phyloP scores from a whole-genome alignment of 1,139 yeast genomes.

The Yamadazyma dendronema region DNA sequence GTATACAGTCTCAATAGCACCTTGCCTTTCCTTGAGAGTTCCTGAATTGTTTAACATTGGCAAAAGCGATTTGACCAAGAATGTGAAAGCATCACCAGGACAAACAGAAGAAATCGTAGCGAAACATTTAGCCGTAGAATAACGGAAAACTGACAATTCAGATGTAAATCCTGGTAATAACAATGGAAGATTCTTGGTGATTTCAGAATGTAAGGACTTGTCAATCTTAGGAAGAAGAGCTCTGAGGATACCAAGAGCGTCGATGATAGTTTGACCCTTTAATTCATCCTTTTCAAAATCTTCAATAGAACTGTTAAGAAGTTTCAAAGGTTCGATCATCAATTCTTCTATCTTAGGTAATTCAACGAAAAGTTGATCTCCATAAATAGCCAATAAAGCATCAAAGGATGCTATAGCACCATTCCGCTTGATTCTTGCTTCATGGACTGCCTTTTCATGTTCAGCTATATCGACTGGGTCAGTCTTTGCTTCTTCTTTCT shows the following conservation, averaged over 20 bases:
- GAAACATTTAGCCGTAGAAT: conserved; percentile 87
- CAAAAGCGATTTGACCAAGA: conserved; percentile 70
- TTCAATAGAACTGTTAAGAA: conserved; percentile 24
- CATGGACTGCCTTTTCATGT: conserved; percentile 63
- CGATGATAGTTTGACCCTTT: conserved; percentile 80
- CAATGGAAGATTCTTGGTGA: conserved; percentile 46
- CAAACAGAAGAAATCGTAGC: conserved; percentile 76
- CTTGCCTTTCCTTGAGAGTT: conserved; percentile 78
- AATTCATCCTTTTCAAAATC: conserved; percentile 43
- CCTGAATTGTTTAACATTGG: conserved; percentile 84
- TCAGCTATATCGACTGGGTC: conserved; percentile 67
- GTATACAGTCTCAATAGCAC: conserved; percentile 88
- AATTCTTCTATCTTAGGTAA: conserved; percentile 69
- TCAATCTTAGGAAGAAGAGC: conserved; percentile 70
- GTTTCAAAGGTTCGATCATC: conserved; percentile 64
- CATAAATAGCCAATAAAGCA: conserved; percentile 49
- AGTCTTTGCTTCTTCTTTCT: conserved; percentile 73
- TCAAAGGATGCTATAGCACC: conserved; percentile 80
- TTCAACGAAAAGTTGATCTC: conserved; percentile 51
- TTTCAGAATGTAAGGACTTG: conserved; percentile 44
- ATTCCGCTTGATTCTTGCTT: conserved; percentile 75
- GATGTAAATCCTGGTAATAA: conserved; percentile 67
- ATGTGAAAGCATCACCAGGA: conserved; percentile 74
- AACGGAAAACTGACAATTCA: conserved; percentile 75
- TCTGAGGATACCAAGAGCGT: conserved; percentile 78